Conservation (phyloP, 371 early-diverging fungal species). For the Syncephalastrum racemosum region DNA sequence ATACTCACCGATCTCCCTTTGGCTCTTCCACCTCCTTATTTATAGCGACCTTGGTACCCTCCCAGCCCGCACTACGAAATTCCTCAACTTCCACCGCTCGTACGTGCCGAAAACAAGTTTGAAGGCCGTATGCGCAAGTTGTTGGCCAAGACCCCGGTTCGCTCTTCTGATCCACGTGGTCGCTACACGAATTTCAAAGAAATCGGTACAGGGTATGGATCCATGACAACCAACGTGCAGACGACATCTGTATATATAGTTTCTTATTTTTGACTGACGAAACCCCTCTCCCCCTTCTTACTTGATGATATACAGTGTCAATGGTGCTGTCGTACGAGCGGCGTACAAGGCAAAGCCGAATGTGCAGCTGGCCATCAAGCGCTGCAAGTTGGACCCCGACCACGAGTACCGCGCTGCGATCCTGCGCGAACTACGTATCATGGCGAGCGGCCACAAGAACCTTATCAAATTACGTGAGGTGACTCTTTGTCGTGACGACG, state of each 20-base stretch:
- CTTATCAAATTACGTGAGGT: slow-evolving; percentile 48
- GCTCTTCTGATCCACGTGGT: slow-evolving; percentile 34
- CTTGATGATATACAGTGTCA: slow-evolving; percentile 30
- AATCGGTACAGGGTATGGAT: slow-evolving; percentile 51
- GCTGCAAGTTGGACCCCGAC: slow-evolving; percentile 49
- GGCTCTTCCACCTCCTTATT: background rate
- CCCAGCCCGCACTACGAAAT: slow-evolving; percentile 41
- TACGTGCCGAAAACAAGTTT: slow-evolving; percentile 28
- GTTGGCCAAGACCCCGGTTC: slow-evolving; percentile 35
- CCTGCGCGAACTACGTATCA: slow-evolving; percentile 48
- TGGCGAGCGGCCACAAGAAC: slow-evolving; percentile 47
- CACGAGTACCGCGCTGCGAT: slow-evolving; percentile 50
- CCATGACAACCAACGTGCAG: slow-evolving; percentile 2
- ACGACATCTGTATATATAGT: background rate
- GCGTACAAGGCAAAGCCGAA: slow-evolving; percentile 43
- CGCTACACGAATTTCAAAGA: slow-evolving; percentile 46
- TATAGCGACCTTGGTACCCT: slow-evolving; percentile 50
- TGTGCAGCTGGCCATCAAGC: slow-evolving; percentile 44
- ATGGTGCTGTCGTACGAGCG: slow-evolving; percentile 48
- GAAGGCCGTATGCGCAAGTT: slow-evolving; percentile 40
- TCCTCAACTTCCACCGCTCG: slow-evolving; percentile 36
- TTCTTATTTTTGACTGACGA: background rate
- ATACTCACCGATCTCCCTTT: no score
- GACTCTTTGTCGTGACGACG: slow-evolving; percentile 47
- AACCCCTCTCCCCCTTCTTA: slow-evolving; percentile 1